These are phyloP conservation scores for Mesembryanthemum crystallinum DNA, from an alignment of 148 eudicot species.

Conservation along the genomic window DNA sequence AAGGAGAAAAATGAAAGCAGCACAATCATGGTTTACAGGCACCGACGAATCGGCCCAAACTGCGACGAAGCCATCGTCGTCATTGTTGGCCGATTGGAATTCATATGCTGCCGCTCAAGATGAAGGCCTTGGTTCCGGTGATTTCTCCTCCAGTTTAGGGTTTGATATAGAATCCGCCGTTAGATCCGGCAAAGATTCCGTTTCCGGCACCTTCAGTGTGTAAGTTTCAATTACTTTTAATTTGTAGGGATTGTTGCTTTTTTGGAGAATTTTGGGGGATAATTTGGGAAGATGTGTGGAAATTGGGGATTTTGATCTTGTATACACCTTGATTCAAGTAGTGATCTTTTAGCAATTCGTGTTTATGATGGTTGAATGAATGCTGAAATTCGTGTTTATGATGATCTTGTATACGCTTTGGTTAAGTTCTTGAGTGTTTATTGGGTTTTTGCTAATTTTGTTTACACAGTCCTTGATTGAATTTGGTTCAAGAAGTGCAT, in stretches of 20 bases:
- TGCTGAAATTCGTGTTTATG: too few species aligned
- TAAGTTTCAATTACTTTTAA: slow-evolving; percentile 28
- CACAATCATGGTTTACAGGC: slow-evolving; percentile 53
- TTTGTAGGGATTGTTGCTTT: slow-evolving; percentile 1
- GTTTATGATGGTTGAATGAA: not conserved
- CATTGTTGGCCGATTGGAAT: slow-evolving; percentile 86
- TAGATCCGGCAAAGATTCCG: slow-evolving; percentile 81
- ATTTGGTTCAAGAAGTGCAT: too few species aligned
- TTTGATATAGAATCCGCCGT: slow-evolving; percentile 99
- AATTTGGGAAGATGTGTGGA: not conserved
- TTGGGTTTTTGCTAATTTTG: too few species aligned
- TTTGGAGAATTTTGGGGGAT: too few species aligned
- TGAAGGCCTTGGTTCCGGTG: slow-evolving; percentile 30
- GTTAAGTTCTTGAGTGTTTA: too few species aligned
- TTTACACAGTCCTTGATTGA: too few species aligned
- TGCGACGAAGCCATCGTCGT: slow-evolving; percentile 46
- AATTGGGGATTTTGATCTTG: not conserved
- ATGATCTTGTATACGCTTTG: too few species aligned
- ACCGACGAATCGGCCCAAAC: slow-evolving; percentile 31
- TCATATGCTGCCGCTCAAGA: slow-evolving; percentile 65
- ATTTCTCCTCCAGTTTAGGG: slow-evolving; percentile 39
- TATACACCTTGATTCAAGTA: not conserved
- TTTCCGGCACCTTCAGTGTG: slow-evolving; percentile 84
- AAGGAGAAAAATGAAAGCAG: slow-evolving; percentile 30
- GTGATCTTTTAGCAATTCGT: not conserved